These are phyloP conservation scores for Leptodermis oblonga DNA, from an alignment of 257 asterid species.

Conservation along the genomic window DNA sequence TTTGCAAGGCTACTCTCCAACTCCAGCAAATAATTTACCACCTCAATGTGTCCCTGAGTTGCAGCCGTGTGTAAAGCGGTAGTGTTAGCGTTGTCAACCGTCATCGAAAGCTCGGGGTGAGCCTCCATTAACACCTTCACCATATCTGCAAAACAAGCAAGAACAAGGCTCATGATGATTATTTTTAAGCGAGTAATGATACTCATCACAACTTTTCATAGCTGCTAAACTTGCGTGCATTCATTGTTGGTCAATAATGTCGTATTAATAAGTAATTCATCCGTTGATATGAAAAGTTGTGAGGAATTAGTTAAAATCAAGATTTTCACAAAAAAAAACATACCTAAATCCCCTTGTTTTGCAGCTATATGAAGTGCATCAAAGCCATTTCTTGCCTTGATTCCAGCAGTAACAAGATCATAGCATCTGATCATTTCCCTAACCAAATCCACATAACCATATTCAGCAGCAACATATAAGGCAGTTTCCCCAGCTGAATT, in stretches of 20 bases:
- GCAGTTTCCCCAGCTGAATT: constrained; percentile 45
- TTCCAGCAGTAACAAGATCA: constrained; percentile 43
- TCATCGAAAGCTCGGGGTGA: constrained; percentile 47
- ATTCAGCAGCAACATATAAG: constrained; percentile 45
- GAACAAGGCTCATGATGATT: background rate
- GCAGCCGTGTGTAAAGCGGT: constrained; percentile 50
- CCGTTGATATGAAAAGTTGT: background rate
- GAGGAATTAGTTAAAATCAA: background rate
- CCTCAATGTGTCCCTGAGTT: constrained; percentile 37
- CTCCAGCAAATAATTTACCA: constrained; percentile 39
- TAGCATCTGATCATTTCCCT: constrained; percentile 34
- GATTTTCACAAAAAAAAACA: background rate
- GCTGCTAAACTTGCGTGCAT: no score
- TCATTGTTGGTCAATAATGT: no score
- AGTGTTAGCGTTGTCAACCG: constrained; percentile 40
- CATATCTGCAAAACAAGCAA: constrained; percentile 26
- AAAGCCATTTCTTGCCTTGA: constrained; percentile 48
- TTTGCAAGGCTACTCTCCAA: constrained; percentile 32
- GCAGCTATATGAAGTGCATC: constrained; percentile 55
- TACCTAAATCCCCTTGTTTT: constrained; percentile 56
- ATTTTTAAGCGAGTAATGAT: background rate
- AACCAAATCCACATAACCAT: constrained; percentile 39
- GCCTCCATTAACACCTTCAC: constrained; percentile 40
- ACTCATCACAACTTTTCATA: no score
- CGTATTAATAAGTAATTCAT: no score